phyloP scores from a whole-genome alignment of 2,329 filamentous ascomycete species.

The Talaromyces sp. region DNA sequence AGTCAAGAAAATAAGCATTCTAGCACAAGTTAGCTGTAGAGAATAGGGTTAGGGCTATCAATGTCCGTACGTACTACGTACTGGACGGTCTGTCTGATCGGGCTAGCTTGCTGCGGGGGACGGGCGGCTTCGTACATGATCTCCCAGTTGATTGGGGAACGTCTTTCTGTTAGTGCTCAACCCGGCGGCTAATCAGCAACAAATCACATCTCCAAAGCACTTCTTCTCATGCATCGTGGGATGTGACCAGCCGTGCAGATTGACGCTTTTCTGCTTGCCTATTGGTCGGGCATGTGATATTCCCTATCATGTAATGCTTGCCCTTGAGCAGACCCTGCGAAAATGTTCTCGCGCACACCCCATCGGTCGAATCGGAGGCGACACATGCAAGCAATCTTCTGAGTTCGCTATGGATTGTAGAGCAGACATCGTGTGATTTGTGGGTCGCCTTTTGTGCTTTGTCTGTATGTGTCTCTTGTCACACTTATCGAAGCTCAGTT shows the following conservation, averaged over 20 bases:
- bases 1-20: not conserved
- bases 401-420: not conserved
- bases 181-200: constrained; percentile 10
- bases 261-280: not conserved
- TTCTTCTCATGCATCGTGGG: constrained; percentile 5
- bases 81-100: no score
- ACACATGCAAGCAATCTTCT: not conserved
- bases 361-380: constrained; percentile 5
- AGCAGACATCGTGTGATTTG: constrained; percentile 8
- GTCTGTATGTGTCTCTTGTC: constrained; percentile 2
- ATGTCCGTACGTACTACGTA: no score
- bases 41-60: not conserved
- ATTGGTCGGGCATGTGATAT: constrained; percentile 9
- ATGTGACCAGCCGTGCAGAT: constrained; percentile 15
- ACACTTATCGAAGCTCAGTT: not conserved
- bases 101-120: constrained; percentile 6
- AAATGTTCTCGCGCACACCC: constrained; percentile 3
- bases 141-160: not conserved
- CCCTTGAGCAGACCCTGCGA: not conserved
- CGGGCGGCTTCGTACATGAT: not conserved
- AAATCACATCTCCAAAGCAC: constrained; percentile 9
- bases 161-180: constrained; percentile 6
- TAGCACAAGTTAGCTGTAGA: not conserved
- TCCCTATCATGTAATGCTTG: not conserved
- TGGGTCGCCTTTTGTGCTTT: constrained; percentile 5